Percentiles rank a stretch among this genome's conserved stretches.
Evolutionary conservation across 2,329 filamentous ascomycete species (phyloP).

Genomic region (Calonectria honghensis): DNA sequence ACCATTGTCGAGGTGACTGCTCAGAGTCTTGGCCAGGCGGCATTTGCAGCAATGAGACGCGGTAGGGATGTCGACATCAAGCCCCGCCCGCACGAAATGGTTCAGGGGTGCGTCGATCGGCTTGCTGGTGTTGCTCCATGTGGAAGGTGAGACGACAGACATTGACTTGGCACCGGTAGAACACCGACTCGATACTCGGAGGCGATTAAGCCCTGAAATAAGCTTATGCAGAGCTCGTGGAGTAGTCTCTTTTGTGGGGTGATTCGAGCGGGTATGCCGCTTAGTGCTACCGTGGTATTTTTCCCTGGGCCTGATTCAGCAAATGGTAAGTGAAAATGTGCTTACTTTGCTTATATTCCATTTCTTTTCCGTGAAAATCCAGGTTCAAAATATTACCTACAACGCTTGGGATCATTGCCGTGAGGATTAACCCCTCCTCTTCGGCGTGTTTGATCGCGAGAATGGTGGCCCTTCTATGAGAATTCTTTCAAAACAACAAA

Average conservation of each 20-base stretch:
- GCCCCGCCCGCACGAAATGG: constrained; percentile 37
- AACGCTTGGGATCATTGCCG: too few species aligned
- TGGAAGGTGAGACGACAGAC: constrained; percentile 51
- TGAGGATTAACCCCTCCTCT: too few species aligned
- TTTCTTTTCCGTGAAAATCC: too few species aligned
- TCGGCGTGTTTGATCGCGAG: too few species aligned
- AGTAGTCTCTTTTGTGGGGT: background rate
- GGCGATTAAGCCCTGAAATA: constrained; percentile 25
- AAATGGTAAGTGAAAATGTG: too few species aligned
- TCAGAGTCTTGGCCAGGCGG: constrained; percentile 19
- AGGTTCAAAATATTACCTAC: too few species aligned
- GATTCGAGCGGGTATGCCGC: background rate
- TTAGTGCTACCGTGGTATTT: background rate
- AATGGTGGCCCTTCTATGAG: too few species aligned
- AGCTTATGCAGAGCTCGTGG: constrained; percentile 34
- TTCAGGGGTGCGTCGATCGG: constrained; percentile 12
- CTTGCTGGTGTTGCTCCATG: constrained; percentile 13
- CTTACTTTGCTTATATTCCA: background rate
- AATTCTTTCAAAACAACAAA: too few species aligned
- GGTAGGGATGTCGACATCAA: constrained; percentile 40
- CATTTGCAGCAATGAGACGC: constrained; percentile 24
- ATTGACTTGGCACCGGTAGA: constrained; percentile 7
- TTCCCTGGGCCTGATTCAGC: background rate
- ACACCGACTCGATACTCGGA: background rate
- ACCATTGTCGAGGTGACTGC: background rate